A percentile compares a stretch with the other conserved stretches of the same genome.
phyloP scores from a whole-genome alignment of 257 asterid species.

The Plantago major region DNA sequence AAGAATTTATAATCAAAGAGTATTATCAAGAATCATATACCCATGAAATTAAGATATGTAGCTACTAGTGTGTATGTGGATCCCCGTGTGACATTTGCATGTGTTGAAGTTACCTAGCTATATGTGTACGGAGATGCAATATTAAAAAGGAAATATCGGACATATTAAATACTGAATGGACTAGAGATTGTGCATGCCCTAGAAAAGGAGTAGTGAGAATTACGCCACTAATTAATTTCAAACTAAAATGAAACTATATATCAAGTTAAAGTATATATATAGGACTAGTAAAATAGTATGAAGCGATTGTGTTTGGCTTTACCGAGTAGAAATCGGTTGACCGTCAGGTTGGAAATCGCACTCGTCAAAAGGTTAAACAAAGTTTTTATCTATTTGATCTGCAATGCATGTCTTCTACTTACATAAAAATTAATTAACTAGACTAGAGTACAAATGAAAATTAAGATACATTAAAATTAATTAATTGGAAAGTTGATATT shows the following conservation, averaged over 20 bases:
- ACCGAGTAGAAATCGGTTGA: slow-evolving; percentile 74
- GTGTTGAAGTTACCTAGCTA: slow-evolving; percentile 28
- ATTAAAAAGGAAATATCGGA: slow-evolving; percentile 33
- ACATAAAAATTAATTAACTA: too few relatives aligned
- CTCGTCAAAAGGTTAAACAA: slow-evolving; percentile 43
- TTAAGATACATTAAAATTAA: not conserved
- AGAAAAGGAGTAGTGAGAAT: slow-evolving; percentile 28
- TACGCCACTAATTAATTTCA: slow-evolving; percentile 22
- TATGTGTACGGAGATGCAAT: slow-evolving; percentile 48
- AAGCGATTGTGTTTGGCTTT: slow-evolving; percentile 47
- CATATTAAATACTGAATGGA: slow-evolving; percentile 35
- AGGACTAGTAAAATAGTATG: slow-evolving; percentile 13
- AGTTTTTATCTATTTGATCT: slow-evolving; percentile 25
- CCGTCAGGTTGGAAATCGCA: slow-evolving; percentile 69
- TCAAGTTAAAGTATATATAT: too few relatives aligned
- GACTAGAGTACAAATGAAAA: not conserved
- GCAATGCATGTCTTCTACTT: slow-evolving; percentile 44
- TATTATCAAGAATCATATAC: not conserved
- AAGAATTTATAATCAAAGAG: too few relatives aligned
- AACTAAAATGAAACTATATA: slow-evolving; percentile 4
- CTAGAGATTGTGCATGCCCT: not conserved
- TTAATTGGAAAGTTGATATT: not conserved
- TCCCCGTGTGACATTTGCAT: slow-evolving; percentile 40
- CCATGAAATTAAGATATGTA: slow-evolving; percentile 14
- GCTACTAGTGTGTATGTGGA: slow-evolving; percentile 23